Evolutionary conservation across 768 basidiomycete genomes (phyloP), one percentile per base, ranked within the genome.

Genomic region (Mycena amicta): DNA sequence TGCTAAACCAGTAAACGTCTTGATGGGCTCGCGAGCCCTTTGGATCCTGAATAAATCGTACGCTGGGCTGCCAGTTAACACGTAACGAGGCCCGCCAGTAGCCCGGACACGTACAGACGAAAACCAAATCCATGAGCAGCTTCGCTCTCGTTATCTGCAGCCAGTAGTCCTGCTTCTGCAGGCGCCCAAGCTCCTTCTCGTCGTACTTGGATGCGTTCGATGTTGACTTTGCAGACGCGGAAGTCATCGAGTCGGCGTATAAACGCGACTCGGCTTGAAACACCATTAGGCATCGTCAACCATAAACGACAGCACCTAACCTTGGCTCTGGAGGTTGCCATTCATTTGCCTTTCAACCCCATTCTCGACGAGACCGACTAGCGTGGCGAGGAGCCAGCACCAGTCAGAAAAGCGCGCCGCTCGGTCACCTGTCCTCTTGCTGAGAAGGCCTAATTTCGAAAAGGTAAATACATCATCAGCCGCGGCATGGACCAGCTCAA

Each of bases 401-500:
- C 89, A 93, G 70, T 93, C 85, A 2, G 92, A 85, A 67, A 92
- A 85, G 12, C 84, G 82, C 31, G 77, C 90, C 3, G 91, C 92
- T 31, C 85, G 82, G 50, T 83, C 80, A 18, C 92, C 92, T 1
- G 81, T 72, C 50, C 77, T 80, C 63, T 83, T 81, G 4, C 88
- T 84, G 3, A 93, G 64, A 11, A 94, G 72, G 1, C 92, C 92
- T 27, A 93, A 73, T 58, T 77, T 78, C 13, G 88, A 85, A 64
- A 87, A 83, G n/a, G 91, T 92, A 47, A 82, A 80, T n/a, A 91
- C 70, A 72, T 94, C 92, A 66, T 94, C 92, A 5, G 92, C 81
- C 31, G 86, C 70, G 3, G 87, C 85, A 63, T 89, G 86, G 52
- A 89, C 81, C 28, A 94, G 77, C 66, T 92, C 92, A 4, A 94